Evolutionary conservation across 495 filamentous ascomycete genomes (phyloP).

Genomic region (Oleoguttula mirabilis): DNA sequence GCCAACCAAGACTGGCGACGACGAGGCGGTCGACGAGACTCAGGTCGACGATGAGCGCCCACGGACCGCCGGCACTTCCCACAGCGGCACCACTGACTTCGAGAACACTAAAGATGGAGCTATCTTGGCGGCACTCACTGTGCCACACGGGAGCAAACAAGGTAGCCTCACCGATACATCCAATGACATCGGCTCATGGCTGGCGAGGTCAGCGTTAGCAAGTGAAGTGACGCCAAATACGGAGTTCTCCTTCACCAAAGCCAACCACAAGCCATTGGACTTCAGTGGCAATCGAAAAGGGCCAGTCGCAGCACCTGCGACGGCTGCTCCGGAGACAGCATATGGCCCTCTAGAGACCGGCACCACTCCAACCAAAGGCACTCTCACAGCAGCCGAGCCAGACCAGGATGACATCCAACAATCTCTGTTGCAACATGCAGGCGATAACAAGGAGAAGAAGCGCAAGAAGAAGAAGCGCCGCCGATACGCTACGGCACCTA

Average conservation of each 20-base stretch:
- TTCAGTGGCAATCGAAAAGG: no score
- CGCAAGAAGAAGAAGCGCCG: slow-evolving; percentile 4
- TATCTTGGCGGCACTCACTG: neutral
- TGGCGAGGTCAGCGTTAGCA: no score
- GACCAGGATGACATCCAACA: neutral
- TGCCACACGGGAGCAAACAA: neutral
- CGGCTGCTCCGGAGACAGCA: no score
- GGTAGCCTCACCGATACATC: neutral
- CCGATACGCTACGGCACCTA: neutral
- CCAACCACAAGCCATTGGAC: neutral
- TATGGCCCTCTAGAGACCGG: no score
- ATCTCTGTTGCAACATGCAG: neutral
- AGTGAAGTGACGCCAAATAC: no score
- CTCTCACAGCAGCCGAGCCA: neutral
- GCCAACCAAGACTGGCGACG: slow-evolving; percentile 1
- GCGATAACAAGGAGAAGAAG: slow-evolving; percentile 6
- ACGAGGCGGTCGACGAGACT: neutral
- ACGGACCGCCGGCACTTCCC: neutral
- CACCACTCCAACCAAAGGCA: neutral
- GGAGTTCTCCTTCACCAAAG: neutral
- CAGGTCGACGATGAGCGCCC: neutral
- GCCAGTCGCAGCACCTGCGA: no score
- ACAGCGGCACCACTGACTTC: no score
- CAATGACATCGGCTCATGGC: neutral
- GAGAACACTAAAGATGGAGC: neutral